Base-by-base conservation (phyloP, 768 basidiomycete genomes). In the Chalciporus chontae region DNA sequence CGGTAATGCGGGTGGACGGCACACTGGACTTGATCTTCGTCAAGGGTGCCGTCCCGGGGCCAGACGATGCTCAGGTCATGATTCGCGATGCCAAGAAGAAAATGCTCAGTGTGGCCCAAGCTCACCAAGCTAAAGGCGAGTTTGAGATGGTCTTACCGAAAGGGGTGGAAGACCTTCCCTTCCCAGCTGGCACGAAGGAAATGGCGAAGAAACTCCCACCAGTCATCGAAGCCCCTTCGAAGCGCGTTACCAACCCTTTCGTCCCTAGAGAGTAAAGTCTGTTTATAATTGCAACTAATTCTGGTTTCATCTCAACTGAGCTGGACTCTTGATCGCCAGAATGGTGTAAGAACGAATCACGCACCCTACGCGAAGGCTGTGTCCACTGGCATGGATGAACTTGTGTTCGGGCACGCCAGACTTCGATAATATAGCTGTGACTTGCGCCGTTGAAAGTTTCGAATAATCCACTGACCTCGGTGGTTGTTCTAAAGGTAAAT, bases 51-150 rank as follows among this genome's bases (percentile, higher is more conserved):
- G 83, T 98, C 3, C 93, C 96, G 3, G 96, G 96, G 6, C 66
- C 87, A 8, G 93, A 96, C 58, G 85, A 94, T 57, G 86, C 88
- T 0, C 90, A 90, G 49, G 87, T 99, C 18, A 69, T 90, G 44
- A 72, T 99, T 40, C 78, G 80, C 9, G 96, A 99, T 66, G 87
- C 94, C 19, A 91, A 93, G 73, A 94, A 94, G 78, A 90, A 83
- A 62, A 74, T 92, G 73, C 62, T 71, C n/a, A 72, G 78, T 18
- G 61, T 80, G 31, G 78, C 84, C 4, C 75, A 70, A 48, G 80
- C 81, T 57, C 83, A 87, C 56, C 80, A 85, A 56, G 78, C 77
- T 18, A 83, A 85, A 59, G 87, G 87, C 14, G 65, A 85, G 55
- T 82, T 84, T 57, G 84, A 90, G 61, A 83, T 87, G 63, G 79